A percentile compares a stretch with the other conserved stretches of the same genome.
phyloP scores from a whole-genome alignment of 2,329 filamentous ascomycete genomes.

The Pseudodiploospora longispora region DNA sequence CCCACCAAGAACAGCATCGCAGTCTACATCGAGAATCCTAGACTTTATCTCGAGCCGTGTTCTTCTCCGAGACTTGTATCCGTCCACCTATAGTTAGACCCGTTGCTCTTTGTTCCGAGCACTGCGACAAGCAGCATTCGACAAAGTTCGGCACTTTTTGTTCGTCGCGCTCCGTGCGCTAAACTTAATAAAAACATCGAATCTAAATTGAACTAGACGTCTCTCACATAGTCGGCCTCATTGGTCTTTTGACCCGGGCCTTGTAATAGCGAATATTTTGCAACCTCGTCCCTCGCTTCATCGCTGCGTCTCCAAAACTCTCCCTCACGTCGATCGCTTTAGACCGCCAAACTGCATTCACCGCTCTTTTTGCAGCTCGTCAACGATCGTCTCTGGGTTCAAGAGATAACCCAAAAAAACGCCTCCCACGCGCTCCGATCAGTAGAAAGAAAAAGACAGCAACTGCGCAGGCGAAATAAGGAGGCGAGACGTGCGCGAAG shows the following conservation, averaged over 20 bases:
- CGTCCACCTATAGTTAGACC: too few relatives aligned
- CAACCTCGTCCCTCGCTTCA: not conserved
- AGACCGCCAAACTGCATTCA: slow-evolving; percentile 60
- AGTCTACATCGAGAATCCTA: too few relatives aligned
- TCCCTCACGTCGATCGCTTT: not conserved
- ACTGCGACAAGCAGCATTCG: too few relatives aligned
- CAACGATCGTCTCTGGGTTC: slow-evolving; percentile 32
- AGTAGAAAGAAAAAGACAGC: slow-evolving; percentile 24
- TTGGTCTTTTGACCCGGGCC: not conserved
- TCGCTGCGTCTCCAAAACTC: not conserved
- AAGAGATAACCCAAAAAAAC: slow-evolving; percentile 14
- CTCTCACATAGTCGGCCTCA: not conserved
- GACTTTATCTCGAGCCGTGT: too few relatives aligned
- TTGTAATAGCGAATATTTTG: not conserved
- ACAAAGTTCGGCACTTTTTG: not conserved
- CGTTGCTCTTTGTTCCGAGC: too few relatives aligned
- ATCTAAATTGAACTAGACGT: not conserved
- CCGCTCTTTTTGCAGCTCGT: slow-evolving; percentile 57
- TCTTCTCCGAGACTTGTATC: too few relatives aligned
- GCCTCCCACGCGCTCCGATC: slow-evolving; percentile 13
- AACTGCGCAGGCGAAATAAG: slow-evolving; percentile 25
- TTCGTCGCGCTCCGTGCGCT: slow-evolving; percentile 4
- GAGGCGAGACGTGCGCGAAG: slow-evolving; percentile 27
- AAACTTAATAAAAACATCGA: slow-evolving; percentile 2
- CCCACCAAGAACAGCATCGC: too few relatives aligned